A percentile compares a stretch with the other conserved stretches of the same genome.
These are phyloP conservation scores for Corylus avellana DNA, from an alignment of 306 rosid species.

Conservation along the genomic window DNA sequence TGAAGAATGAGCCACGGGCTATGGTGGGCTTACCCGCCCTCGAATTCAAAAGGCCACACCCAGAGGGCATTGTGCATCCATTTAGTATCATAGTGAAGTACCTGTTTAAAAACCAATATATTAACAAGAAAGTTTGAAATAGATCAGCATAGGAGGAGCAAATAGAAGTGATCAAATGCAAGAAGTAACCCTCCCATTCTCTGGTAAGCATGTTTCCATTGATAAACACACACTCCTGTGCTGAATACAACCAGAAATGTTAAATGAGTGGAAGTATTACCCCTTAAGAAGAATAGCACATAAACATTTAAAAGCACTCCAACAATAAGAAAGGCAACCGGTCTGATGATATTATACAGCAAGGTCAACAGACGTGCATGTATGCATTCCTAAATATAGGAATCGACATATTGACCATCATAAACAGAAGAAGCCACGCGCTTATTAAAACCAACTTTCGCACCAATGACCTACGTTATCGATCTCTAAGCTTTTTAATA, in stretches of 20 bases:
- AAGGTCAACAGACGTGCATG: not conserved
- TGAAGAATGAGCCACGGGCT: conserved; percentile 27
- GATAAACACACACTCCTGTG: not conserved
- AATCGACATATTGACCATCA: not conserved
- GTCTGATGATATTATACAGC: not conserved
- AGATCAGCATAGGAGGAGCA: not conserved
- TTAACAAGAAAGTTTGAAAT: not conserved
- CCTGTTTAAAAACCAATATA: conserved; percentile 33
- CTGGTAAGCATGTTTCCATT: not conserved
- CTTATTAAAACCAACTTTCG: not conserved
- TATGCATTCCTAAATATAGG: not conserved
- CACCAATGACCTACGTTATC: not conserved
- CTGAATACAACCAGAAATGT: not conserved
- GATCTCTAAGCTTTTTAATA: not conserved
- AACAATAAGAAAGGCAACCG: not conserved
- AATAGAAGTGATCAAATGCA: not conserved
- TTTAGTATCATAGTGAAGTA: conserved; percentile 53
- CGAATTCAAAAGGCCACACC: conserved; percentile 41
- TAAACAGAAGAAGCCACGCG: not conserved
- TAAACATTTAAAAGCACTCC: not conserved
- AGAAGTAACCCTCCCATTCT: not conserved
- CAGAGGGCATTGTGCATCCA: conserved; percentile 48
- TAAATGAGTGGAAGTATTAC: not conserved
- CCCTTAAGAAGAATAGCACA: not conserved
- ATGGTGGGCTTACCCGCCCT: conserved; percentile 25